Percentiles rank a stretch among this genome's conserved stretches.
Conservation (phyloP, 805 yeast species). For the Yamadazyma paraphyllophila region DNA sequence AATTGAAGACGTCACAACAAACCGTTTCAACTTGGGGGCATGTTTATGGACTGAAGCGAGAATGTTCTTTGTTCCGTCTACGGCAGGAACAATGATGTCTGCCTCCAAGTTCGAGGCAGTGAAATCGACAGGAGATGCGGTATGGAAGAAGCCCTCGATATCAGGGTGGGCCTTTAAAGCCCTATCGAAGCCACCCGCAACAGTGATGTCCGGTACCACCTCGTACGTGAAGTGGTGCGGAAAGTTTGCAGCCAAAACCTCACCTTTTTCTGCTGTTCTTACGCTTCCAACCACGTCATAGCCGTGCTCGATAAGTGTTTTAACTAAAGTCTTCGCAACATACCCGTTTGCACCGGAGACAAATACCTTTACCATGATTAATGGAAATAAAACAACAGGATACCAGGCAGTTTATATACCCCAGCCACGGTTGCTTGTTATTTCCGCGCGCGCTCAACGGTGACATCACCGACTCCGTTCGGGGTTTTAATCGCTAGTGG, state of each 20-base stretch:
- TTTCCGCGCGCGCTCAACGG: too few species aligned
- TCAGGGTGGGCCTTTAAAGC: slow-evolving; percentile 27
- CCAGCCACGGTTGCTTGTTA: too few species aligned
- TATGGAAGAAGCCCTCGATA: slow-evolving; percentile 27
- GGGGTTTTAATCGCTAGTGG: too few species aligned
- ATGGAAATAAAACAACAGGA: too few species aligned
- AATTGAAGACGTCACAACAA: slow-evolving; percentile 53
- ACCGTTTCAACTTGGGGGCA: slow-evolving; percentile 41
- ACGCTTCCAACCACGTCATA: slow-evolving; percentile 54
- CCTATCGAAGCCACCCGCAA: slow-evolving; percentile 26
- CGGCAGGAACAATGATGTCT: slow-evolving; percentile 27
- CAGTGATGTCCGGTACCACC: slow-evolving; percentile 23
- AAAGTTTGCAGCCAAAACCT: slow-evolving; percentile 21
- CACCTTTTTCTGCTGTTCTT: slow-evolving; percentile 46
- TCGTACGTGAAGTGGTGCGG: slow-evolving; percentile 18
- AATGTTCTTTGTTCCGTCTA: slow-evolving; percentile 27
- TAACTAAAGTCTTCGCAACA: slow-evolving; percentile 50
- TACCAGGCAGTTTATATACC: too few species aligned
- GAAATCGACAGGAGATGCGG: slow-evolving; percentile 29
- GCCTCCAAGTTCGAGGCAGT: slow-evolving; percentile 17
- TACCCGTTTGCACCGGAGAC: slow-evolving; percentile 33
- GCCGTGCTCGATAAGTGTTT: slow-evolving; percentile 35
- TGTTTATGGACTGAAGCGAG: slow-evolving; percentile 39
- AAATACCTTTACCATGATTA: slow-evolving; percentile 24
- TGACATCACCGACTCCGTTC: too few species aligned